Conservation (phyloP, 73 alveolate species). For the Effrenium voratum region DNA sequence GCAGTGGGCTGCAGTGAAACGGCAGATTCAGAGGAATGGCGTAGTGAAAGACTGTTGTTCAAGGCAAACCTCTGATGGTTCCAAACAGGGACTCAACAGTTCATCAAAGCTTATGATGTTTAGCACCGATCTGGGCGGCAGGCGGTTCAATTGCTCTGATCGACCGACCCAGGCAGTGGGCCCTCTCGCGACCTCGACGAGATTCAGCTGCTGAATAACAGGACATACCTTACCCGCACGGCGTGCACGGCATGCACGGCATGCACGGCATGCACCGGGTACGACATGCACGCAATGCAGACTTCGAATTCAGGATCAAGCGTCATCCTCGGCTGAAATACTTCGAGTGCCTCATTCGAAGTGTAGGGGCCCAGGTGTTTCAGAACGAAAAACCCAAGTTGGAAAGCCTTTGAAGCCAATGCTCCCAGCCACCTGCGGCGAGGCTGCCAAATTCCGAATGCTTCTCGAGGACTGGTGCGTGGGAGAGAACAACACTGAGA, state of each 20-base stretch:
- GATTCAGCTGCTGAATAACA: constrained; percentile 37
- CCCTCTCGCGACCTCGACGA: constrained; percentile 51
- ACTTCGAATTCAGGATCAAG: constrained; percentile 28
- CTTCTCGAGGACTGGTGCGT: constrained; percentile 42
- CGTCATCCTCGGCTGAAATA: constrained; percentile 74
- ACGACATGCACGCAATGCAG: background rate
- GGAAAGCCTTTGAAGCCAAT: background rate
- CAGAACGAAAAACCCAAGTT: background rate
- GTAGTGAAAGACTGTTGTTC: too few species aligned
- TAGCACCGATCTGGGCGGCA: background rate
- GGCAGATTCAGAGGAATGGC: too few species aligned
- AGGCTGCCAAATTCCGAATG: constrained; percentile 73
- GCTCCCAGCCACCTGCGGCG: background rate
- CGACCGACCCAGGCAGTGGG: background rate
- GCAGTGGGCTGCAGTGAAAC: too few species aligned
- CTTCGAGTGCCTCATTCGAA: constrained; percentile 89
- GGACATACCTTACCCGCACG: background rate
- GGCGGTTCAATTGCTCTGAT: background rate
- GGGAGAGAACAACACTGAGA: background rate
- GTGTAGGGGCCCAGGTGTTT: constrained; percentile 1
- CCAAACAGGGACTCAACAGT: too few species aligned
- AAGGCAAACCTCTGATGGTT: too few species aligned
- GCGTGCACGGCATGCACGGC: background rate
- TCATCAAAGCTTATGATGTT: too few species aligned
- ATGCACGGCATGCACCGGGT: background rate